These are phyloP conservation scores for Pseudogymnoascus sp. DNA, from an alignment of 2,329 filamentous ascomycete genomes.

Conservation along the genomic window DNA sequence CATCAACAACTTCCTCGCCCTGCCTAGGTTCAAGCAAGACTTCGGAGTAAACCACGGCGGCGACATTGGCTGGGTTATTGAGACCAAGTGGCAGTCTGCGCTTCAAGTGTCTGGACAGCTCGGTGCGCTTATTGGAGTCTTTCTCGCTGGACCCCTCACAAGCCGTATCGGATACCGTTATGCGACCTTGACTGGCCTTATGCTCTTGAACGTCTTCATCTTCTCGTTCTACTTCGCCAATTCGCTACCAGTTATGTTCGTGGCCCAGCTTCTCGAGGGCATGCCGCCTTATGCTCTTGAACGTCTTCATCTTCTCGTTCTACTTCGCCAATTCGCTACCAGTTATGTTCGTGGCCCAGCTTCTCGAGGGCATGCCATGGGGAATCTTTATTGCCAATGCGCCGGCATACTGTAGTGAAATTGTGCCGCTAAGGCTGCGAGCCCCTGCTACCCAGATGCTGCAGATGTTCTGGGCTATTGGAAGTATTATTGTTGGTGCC, in stretches of 20 bases:
- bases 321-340: constrained; percentile 34
- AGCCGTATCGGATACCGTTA: constrained; percentile 50
- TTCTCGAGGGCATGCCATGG: constrained; percentile 57
- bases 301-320: constrained; percentile 44
- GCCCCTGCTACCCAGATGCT: constrained; percentile 54
- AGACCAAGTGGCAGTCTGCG: constrained; percentile 47
- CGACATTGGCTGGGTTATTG: constrained; percentile 33
- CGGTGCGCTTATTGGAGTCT: constrained; percentile 52
- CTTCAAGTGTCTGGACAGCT: constrained; percentile 47
- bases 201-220: constrained; percentile 50
- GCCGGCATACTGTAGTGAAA: constrained; percentile 55
- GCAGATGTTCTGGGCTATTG: constrained; percentile 61
- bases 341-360: constrained; percentile 45
- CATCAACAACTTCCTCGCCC: constrained; percentile 51
- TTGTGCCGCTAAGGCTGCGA: constrained; percentile 50
- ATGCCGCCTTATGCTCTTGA: constrained; percentile 50
- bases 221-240: constrained; percentile 39
- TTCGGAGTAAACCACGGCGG: constrained; percentile 37
- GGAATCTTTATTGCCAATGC: constrained; percentile 60
- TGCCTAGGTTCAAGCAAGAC: constrained; percentile 35
- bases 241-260: constrained; percentile 34
- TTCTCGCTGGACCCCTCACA: constrained; percentile 50
- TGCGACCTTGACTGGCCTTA: constrained; percentile 45
- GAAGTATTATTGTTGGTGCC: constrained; percentile 51
- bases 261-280: constrained; percentile 51